These are phyloP conservation scores for Trametes polyzona DNA, from an alignment of 1,284 basidiomycete species.

Conservation along the genomic window DNA sequence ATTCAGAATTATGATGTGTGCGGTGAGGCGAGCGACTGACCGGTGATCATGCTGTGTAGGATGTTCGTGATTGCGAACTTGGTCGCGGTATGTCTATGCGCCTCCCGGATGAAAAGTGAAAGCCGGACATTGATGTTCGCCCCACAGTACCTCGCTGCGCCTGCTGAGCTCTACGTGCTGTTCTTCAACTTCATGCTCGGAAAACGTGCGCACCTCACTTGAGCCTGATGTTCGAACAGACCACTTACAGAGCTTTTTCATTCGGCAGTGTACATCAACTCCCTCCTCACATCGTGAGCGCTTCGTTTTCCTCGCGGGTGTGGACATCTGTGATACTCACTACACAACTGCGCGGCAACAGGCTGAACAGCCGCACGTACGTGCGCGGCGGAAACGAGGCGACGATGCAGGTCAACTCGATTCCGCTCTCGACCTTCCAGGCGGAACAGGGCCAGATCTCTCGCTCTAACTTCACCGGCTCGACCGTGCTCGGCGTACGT, in stretches of 20 bases:
- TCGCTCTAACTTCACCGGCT: neutral
- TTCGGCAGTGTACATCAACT: conserved; percentile 5
- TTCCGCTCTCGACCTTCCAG: conserved; percentile 5
- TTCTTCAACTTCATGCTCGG: conserved; percentile 15
- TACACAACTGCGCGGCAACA: neutral
- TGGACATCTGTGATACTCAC: neutral
- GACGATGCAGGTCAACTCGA: neutral
- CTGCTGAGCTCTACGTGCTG: neutral
- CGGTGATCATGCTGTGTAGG: neutral
- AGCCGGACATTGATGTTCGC: too few species aligned
- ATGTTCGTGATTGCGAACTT: conserved; percentile 2
- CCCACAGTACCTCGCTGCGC: conserved; percentile 10
- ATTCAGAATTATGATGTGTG: too few species aligned
- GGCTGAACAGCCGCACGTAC: conserved; percentile 9
- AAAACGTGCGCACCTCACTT: neutral
- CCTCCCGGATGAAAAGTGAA: neutral
- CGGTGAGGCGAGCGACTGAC: too few species aligned
- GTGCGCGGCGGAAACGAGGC: neutral
- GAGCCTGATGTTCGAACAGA: too few species aligned
- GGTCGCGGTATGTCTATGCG: neutral
- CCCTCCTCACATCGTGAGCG: conserved; percentile 7
- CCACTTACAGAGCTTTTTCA: neutral
- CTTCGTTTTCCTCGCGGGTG: neutral
- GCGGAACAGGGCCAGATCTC: neutral
- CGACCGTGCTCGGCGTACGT: neutral